Percentiles rank a stretch among this genome's conserved stretches.
These are phyloP conservation scores for Hypoxylon crocopeplum DNA, from an alignment of 495 filamentous ascomycete species.

Conservation along the genomic window DNA sequence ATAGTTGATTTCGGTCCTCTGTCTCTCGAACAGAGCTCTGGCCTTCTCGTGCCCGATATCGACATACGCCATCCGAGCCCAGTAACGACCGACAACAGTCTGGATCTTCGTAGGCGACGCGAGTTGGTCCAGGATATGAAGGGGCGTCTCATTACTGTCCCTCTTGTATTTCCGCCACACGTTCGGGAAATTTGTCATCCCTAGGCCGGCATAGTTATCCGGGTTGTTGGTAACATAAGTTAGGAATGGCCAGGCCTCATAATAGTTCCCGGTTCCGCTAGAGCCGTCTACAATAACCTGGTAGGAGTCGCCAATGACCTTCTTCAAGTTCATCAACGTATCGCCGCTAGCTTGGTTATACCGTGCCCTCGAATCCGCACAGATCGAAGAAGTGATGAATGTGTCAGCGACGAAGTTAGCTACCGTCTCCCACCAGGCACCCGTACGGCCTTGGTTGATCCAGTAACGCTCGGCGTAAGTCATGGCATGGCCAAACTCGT, in stretches of 20 bases:
- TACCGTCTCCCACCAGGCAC: slow-evolving; percentile 56
- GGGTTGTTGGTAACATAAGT: slow-evolving; percentile 52
- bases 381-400: slow-evolving; percentile 49
- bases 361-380: slow-evolving; percentile 38
- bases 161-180: slow-evolving; percentile 52
- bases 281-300: slow-evolving; percentile 55
- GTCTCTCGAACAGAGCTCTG: slow-evolving; percentile 38
- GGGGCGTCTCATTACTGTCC: slow-evolving; percentile 53
- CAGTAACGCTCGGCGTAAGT: slow-evolving; percentile 50
- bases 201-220: slow-evolving; percentile 49
- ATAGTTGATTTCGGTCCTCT: slow-evolving; percentile 45
- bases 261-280: slow-evolving; percentile 41
- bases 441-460: slow-evolving; percentile 52
- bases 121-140: slow-evolving; percentile 49
- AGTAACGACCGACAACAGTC: slow-evolving; percentile 51
- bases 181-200: slow-evolving; percentile 43
- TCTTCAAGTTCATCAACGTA: slow-evolving; percentile 50
- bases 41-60: slow-evolving; percentile 52
- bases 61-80: slow-evolving; percentile 56
- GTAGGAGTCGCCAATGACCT: slow-evolving; percentile 50
- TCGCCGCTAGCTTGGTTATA: slow-evolving; percentile 44
- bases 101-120: slow-evolving; percentile 42
- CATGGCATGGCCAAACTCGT: slow-evolving; percentile 55
- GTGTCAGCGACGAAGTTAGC: slow-evolving; percentile 56
- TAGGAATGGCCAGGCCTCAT: slow-evolving; percentile 52